Evolutionary conservation across 768 basidiomycete genomes (phyloP).

Genomic region (Fistulinella prunicolor): DNA sequence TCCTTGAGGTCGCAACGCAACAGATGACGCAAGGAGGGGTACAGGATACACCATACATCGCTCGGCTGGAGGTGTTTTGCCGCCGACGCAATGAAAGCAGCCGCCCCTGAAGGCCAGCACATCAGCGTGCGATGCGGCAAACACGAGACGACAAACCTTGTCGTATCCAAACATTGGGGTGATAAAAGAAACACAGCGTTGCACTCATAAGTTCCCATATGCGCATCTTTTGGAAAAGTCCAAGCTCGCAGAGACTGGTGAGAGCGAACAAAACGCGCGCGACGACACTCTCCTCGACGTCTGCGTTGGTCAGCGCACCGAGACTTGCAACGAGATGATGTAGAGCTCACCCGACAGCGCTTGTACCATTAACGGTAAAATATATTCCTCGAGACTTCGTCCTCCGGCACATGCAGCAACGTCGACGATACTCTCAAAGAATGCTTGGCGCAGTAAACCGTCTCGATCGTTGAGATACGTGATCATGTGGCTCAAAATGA

Average conservation of each 20-base stretch:
- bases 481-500: slow-evolving; percentile 86
- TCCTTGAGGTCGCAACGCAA: slow-evolving; percentile 77
- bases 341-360: slow-evolving; percentile 75
- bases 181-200: slow-evolving; percentile 85
- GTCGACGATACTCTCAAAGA: slow-evolving; percentile 94
- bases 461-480: slow-evolving; percentile 86
- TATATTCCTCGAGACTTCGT: slow-evolving; percentile 91
- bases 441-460: slow-evolving; percentile 87
- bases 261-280: slow-evolving; percentile 85
- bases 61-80: slow-evolving; percentile 78
- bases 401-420: slow-evolving; percentile 94
- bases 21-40: slow-evolving; percentile 85
- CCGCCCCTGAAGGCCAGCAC: slow-evolving; percentile 54
- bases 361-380: slow-evolving; percentile 94
- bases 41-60: slow-evolving; percentile 97
- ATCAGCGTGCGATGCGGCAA: not conserved
- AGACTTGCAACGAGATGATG: not conserved
- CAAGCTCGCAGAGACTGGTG: slow-evolving; percentile 85
- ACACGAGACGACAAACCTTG: slow-evolving; percentile 56
- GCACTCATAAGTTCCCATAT: slow-evolving; percentile 96
- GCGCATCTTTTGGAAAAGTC: slow-evolving; percentile 90
- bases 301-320: slow-evolving; percentile 40
- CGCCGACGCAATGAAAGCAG: slow-evolving; percentile 84
- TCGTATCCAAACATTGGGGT: slow-evolving; percentile 94
- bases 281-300: slow-evolving; percentile 93